Evolutionary conservation across 768 basidiomycete genomes (phyloP).

Genomic region (Russula ochroleuca): DNA sequence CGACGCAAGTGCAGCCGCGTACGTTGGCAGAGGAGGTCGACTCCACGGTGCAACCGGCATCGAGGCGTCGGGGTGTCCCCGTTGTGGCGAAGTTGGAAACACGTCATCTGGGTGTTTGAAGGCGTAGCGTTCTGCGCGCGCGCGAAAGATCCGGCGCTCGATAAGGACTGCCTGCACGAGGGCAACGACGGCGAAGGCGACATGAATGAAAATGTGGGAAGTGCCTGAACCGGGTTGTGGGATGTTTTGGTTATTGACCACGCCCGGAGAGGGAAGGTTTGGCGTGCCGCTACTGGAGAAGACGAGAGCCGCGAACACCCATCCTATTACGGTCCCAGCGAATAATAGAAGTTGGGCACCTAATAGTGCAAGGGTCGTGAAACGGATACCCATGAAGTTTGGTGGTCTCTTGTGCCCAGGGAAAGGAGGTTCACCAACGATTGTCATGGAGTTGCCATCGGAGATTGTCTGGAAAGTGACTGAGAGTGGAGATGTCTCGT

Average conservation of each 20-base stretch:
- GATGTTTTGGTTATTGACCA: background rate
- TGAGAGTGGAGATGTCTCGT: background rate
- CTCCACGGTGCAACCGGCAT: conserved; percentile 57
- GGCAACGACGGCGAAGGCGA: conserved; percentile 51
- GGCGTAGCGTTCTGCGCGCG: conserved; percentile 63
- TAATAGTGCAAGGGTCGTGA: conserved; percentile 43
- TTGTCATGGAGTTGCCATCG: conserved; percentile 31
- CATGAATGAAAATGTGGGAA: conserved; percentile 53
- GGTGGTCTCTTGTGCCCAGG: conserved; percentile 40
- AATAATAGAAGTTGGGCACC: conserved; percentile 39
- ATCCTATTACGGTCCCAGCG: conserved; percentile 49
- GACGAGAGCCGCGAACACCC: conserved; percentile 44
- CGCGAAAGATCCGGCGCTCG: conserved; percentile 57
- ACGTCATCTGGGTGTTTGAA: conserved; percentile 57
- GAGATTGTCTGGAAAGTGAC: background rate
- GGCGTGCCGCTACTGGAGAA: conserved; percentile 25
- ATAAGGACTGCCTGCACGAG: conserved; percentile 56
- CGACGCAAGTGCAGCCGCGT: conserved; percentile 63
- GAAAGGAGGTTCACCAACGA: conserved; percentile 36
- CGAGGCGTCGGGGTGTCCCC: background rate
- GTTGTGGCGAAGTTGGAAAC: conserved; percentile 27
- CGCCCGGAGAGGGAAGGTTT: background rate
- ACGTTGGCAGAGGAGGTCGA: conserved; percentile 64
- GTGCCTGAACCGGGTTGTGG: conserved; percentile 20
- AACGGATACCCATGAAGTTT: conserved; percentile 42